These are phyloP conservation scores for Aspergillus tamarii DNA, from an alignment of 2,329 filamentous ascomycete genomes.

Conservation along the genomic window DNA sequence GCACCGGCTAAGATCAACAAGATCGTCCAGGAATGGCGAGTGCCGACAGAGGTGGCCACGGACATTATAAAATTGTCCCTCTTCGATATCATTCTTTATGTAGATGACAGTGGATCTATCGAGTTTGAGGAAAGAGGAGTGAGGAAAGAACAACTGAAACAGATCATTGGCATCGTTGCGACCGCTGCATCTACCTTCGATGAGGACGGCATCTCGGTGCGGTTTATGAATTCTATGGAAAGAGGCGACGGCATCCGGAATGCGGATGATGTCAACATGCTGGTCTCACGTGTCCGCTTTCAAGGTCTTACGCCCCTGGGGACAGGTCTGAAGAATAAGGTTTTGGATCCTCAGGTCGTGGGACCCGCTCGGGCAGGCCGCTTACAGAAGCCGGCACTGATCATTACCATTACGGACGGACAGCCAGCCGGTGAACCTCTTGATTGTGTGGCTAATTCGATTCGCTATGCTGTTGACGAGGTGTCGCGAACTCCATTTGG, in stretches of 20 bases:
- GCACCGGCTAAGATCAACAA: conserved; percentile 54
- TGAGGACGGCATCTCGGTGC: conserved; percentile 67
- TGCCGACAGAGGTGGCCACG: conserved; percentile 63
- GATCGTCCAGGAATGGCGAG: conserved; percentile 60
- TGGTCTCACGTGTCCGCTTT: conserved; percentile 64
- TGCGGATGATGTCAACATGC: conserved; percentile 60
- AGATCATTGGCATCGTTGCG: conserved; percentile 66
- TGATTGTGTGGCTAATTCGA: conserved; percentile 60
- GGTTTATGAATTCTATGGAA: conserved; percentile 69
- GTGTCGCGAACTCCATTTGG: conserved; percentile 57
- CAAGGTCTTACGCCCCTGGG: conserved; percentile 70
- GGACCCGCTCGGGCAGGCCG: conserved; percentile 54
- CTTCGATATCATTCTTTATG: conserved; percentile 66
- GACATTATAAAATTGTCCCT: conserved; percentile 66
- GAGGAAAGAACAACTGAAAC: conserved; percentile 67
- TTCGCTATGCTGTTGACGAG: conserved; percentile 58
- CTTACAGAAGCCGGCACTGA: conserved; percentile 65
- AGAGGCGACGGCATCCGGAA: conserved; percentile 59
- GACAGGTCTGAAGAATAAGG: conserved; percentile 63
- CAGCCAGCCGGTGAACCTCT: conserved; percentile 66
- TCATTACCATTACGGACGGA: conserved; percentile 69
- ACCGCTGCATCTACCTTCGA: conserved; percentile 71
- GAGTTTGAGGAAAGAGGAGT: conserved; percentile 68
- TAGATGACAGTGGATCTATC: conserved; percentile 72
- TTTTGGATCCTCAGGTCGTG: conserved; percentile 64